A percentile compares a stretch with the other conserved stretches of the same genome.
Conservation (phyloP, 2,329 filamentous ascomycete genomes). For the Pestalotiopsis sp. region DNA sequence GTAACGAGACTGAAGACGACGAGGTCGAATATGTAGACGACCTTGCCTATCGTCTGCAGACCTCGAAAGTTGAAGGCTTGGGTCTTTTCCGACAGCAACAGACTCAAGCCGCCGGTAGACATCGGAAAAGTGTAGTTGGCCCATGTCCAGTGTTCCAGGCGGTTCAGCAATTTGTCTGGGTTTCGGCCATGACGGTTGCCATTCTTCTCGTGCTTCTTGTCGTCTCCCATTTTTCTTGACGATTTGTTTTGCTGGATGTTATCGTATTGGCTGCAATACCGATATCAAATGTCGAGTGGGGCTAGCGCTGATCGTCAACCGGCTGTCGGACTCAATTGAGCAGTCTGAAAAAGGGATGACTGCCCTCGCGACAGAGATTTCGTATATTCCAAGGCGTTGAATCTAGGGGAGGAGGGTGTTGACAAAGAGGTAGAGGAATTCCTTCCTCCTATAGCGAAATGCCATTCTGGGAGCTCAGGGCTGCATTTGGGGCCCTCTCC, state of each 20-base stretch:
- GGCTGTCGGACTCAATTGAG: neutral
- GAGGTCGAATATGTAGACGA: slow-evolving; percentile 54
- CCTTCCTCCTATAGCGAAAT: neutral
- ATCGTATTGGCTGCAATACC: neutral
- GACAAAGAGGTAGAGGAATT: neutral
- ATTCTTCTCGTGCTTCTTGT: neutral
- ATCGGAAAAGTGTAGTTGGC: slow-evolving; percentile 50
- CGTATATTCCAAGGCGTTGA: neutral
- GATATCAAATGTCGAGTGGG: neutral
- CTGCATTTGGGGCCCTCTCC: neutral
- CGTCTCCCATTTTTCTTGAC: neutral
- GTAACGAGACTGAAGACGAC: slow-evolving; percentile 43
- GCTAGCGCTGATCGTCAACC: neutral
- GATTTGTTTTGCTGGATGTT: neutral
- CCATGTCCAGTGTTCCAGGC: slow-evolving; percentile 46
- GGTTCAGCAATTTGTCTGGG: slow-evolving; percentile 18
- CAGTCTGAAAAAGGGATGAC: neutral
- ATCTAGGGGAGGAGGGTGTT: neutral
- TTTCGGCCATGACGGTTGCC: neutral
- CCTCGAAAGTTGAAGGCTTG: slow-evolving; percentile 45
- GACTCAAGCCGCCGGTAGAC: slow-evolving; percentile 47
- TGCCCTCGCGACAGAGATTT: neutral
- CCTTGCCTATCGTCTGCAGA: slow-evolving; percentile 51
- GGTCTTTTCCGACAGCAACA: slow-evolving; percentile 44
- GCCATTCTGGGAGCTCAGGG: neutral